Evolutionary conservation across 768 basidiomycete species (phyloP).

Genomic region (Tulasnella sp.): DNA sequence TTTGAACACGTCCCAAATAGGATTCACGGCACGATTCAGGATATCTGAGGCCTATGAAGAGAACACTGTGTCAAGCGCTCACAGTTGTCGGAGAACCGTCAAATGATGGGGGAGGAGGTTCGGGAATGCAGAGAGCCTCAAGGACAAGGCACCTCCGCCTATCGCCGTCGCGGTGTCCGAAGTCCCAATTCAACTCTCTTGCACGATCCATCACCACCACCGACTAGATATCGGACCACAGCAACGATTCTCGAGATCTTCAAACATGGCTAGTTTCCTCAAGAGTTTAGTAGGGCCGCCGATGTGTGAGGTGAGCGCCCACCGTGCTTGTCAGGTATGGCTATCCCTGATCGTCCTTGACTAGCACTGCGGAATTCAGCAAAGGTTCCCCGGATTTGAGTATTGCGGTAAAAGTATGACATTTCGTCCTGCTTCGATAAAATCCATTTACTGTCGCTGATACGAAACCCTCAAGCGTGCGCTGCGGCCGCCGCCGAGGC

Average conservation of each 20-base stretch:
- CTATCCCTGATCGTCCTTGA: neutral
- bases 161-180: neutral
- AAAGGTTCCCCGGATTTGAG: neutral
- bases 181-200: neutral
- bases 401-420: neutral
- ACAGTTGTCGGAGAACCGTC: neutral
- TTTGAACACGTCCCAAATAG: too few relatives aligned
- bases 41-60: neutral
- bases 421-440: neutral
- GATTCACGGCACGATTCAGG: too few relatives aligned
- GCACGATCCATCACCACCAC: neutral
- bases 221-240: neutral
- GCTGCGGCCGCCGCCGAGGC: neutral
- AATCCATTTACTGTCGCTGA: neutral
- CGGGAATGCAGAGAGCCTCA: neutral
- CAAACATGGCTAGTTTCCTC: neutral
- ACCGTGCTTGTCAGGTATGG: neutral
- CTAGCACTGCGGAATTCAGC: neutral
- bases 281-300: neutral
- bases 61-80: neutral
- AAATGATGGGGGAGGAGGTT: neutral
- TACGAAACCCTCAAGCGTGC: neutral
- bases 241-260: neutral
- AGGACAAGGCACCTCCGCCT: neutral
- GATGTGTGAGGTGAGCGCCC: neutral